Conservation (phyloP, 768 basidiomycete species). For the Tricholoma matsutake region DNA sequence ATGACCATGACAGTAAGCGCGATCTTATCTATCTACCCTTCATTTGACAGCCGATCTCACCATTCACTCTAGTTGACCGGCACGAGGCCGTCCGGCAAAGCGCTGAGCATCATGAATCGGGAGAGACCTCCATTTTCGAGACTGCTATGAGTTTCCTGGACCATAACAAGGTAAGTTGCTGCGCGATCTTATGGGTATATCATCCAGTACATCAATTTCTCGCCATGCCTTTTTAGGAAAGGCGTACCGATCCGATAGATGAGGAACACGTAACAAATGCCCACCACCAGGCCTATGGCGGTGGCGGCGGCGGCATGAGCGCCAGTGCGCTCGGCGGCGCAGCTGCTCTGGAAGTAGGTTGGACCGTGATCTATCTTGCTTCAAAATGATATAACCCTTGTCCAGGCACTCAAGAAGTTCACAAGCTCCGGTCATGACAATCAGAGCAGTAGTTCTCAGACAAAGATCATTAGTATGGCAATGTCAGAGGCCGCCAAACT, state of each 20-base stretch:
- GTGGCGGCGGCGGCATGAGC: conserved; percentile 47
- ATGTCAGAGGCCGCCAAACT: conserved; percentile 80
- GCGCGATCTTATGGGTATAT: neutral
- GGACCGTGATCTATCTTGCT: neutral
- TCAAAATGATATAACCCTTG: neutral
- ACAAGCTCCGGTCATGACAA: conserved; percentile 43
- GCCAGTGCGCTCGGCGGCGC: conserved; percentile 71
- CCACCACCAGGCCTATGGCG: conserved; percentile 62
- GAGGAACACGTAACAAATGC: conserved; percentile 60
- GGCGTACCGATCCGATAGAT: conserved; percentile 60
- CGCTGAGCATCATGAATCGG: conserved; percentile 55
- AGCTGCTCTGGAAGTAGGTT: conserved; percentile 66
- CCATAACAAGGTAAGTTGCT: conserved; percentile 43
- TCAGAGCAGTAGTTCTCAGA: conserved; percentile 45
- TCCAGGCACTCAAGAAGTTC: conserved; percentile 63
- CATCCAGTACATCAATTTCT: neutral
- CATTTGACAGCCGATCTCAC: neutral
- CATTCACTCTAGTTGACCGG: conserved; percentile 49
- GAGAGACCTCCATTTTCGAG: conserved; percentile 54
- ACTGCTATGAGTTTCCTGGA: conserved; percentile 51
- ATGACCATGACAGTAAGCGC: conserved; percentile 29
- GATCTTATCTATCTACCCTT: neutral
- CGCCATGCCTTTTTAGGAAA: conserved; percentile 29
- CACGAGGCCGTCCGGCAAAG: conserved; percentile 51
- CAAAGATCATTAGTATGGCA: conserved; percentile 77